phyloP scores from a whole-genome alignment of 75 land plant genomes.

The Picea sitchensis region DNA sequence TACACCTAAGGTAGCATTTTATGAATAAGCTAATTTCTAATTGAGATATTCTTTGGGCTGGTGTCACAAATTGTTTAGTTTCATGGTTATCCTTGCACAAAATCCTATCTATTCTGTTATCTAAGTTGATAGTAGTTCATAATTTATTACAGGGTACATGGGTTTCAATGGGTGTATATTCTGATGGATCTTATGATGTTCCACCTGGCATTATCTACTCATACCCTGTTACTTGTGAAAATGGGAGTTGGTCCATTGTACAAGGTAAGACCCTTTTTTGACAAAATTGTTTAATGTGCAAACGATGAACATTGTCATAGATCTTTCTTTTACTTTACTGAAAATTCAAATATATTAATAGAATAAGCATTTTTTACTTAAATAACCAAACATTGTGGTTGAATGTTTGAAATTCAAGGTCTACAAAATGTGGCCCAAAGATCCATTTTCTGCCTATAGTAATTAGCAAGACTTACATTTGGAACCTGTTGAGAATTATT shows the following conservation, averaged over 20 bases:
- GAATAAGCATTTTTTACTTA: too few relatives aligned
- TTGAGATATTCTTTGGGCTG: background rate
- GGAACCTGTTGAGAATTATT: too few relatives aligned
- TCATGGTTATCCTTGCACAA: background rate
- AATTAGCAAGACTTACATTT: too few relatives aligned
- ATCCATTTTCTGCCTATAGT: too few relatives aligned
- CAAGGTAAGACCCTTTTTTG: conserved; percentile 58
- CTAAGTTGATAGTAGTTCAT: background rate
- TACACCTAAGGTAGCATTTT: conserved; percentile 69
- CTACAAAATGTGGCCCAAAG: too few relatives aligned
- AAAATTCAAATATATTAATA: background rate
- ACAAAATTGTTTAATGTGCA: background rate
- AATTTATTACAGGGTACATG: conserved; percentile 67
- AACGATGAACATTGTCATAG: background rate
- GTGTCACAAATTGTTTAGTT: background rate
- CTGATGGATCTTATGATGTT: conserved; percentile 92
- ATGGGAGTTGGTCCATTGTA: conserved; percentile 92
- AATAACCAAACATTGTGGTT: background rate
- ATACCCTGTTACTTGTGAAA: conserved; percentile 84
- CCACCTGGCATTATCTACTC: conserved; percentile 85
- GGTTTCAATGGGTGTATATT: conserved; percentile 98
- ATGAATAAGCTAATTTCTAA: background rate
- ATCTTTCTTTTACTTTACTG: background rate
- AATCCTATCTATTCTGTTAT: background rate
- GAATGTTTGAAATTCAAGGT: background rate